These are phyloP conservation scores for Eleusine indica DNA, from an alignment of 176 grass and related monocot genomes.

Conservation along the genomic window DNA sequence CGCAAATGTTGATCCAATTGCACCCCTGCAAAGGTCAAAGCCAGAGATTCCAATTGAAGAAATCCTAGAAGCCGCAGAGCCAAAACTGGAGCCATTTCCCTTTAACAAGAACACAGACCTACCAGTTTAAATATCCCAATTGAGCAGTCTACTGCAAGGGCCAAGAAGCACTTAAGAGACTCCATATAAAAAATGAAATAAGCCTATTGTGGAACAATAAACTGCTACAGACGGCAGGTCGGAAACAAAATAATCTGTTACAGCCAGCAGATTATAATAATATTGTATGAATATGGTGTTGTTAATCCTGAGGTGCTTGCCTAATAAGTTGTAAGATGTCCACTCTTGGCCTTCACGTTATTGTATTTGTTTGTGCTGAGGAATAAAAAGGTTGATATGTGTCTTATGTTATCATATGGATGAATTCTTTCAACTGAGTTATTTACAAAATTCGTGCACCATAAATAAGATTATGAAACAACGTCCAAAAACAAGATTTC, in stretches of 20 bases:
- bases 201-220: slow-evolving; percentile 30
- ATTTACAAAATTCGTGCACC: background rate
- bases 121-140: slow-evolving; percentile 40
- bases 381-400: slow-evolving; percentile 37
- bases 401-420: background rate
- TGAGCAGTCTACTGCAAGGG: slow-evolving; percentile 10
- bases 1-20: slow-evolving; percentile 44
- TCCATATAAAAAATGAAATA: slow-evolving; percentile 4
- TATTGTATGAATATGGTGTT: slow-evolving; percentile 19
- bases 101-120: slow-evolving; percentile 61
- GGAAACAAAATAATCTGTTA: slow-evolving; percentile 40
- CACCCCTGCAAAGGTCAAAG: slow-evolving; percentile 60
- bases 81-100: slow-evolving; percentile 56
- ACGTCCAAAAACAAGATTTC: background rate
- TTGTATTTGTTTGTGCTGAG: slow-evolving; percentile 27
- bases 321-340: slow-evolving; percentile 14
- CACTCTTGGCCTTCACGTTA: background rate
- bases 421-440: background rate
- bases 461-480: background rate
- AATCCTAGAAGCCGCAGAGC: slow-evolving; percentile 53
- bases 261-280: slow-evolving; percentile 11
- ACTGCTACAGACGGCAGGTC: slow-evolving; percentile 19
- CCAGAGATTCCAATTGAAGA: slow-evolving; percentile 51
- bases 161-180: slow-evolving; percentile 19
- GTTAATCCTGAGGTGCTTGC: slow-evolving; percentile 12